Conservation (phyloP, 2,329 filamentous ascomycete genomes). For the Penicillium freii region DNA sequence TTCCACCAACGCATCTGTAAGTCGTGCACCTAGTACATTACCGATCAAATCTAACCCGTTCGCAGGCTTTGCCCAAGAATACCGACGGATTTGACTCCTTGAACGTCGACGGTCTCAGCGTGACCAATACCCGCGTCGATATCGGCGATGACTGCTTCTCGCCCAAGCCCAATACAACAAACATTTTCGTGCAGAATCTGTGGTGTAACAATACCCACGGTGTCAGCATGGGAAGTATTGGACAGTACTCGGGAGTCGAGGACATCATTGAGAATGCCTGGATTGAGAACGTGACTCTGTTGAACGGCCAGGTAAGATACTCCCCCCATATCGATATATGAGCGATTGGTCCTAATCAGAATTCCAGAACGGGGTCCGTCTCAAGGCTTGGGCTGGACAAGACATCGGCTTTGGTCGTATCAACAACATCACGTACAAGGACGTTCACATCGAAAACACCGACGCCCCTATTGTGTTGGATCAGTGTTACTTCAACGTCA, state of each 20-base stretch:
- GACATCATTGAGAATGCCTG: slow-evolving; percentile 58
- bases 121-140: slow-evolving; percentile 53
- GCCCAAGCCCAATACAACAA: slow-evolving; percentile 59
- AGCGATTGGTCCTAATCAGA: slow-evolving; percentile 23
- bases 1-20: slow-evolving; percentile 48
- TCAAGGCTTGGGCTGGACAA: slow-evolving; percentile 62
- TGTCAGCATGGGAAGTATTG: slow-evolving; percentile 58
- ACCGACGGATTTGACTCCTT: slow-evolving; percentile 63
- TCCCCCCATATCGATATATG: no score
- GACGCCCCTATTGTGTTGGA: slow-evolving; percentile 59
- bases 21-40: neutral
- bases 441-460: slow-evolving; percentile 59
- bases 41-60: neutral
- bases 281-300: slow-evolving; percentile 59
- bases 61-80: slow-evolving; percentile 54
- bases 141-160: slow-evolving; percentile 63
- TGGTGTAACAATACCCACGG: slow-evolving; percentile 62
- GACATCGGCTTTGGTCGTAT: slow-evolving; percentile 60
- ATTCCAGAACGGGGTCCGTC: slow-evolving; percentile 53
- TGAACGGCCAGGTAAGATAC: slow-evolving; percentile 46
- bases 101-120: slow-evolving; percentile 55
- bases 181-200: slow-evolving; percentile 59
- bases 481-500: slow-evolving; percentile 62
- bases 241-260: slow-evolving; percentile 56
- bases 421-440: slow-evolving; percentile 62